Evolutionary conservation across 2,329 filamentous ascomycete genomes (phyloP), one percentile per base, ranked within the genome.

Genomic region (Apiospora phragmitis): DNA sequence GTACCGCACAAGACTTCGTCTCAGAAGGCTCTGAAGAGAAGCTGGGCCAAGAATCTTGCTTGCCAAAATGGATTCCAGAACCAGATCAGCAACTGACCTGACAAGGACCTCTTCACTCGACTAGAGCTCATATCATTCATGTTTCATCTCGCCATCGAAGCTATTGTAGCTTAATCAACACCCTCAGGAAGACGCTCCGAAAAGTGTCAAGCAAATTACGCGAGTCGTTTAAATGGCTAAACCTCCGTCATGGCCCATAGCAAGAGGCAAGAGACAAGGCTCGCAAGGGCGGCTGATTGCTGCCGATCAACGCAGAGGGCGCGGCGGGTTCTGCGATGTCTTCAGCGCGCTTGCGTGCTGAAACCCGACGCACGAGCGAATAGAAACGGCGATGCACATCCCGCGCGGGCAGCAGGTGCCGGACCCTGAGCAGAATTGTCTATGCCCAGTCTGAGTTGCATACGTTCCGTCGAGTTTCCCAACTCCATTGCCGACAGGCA

Each of bases 301-400:
- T 65, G 29, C 55, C 29, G 29, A 65, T 21, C 55, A 65, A 65
- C 43, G 7, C 43, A 45, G 43, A 45, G 43, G 43, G 43, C 43
- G 43, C 43, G 43, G 43, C 43, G 35, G 35, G 43, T 45, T 45
- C 43, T 45, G 43, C 43, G 43, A 45, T 45, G 43, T 45, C 43
- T 45, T 45, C 43, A 45, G 43, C 43, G 43, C 43, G 43, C 43
- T 45, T 32, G 18, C 55, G 55, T 65, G 38, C 55, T 65, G 55
- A 38, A 65, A 65, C 55, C 55, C 55, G 55, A 65, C 55, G 55
- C 55, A 65, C 38, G 29, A 65, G 55, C 29, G 55, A 38, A 65
- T 65, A 26, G 55, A 65, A 38, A 35, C 29, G 55, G 55, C 38
- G 55, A 65, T 65, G 55, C 55, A 65, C 38, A 32, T 65, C 21